Evolutionary conservation across 225 moss, liverwort and hornwort genomes (phyloP).

Genomic region (Physcomitrellopsis africana): DNA sequence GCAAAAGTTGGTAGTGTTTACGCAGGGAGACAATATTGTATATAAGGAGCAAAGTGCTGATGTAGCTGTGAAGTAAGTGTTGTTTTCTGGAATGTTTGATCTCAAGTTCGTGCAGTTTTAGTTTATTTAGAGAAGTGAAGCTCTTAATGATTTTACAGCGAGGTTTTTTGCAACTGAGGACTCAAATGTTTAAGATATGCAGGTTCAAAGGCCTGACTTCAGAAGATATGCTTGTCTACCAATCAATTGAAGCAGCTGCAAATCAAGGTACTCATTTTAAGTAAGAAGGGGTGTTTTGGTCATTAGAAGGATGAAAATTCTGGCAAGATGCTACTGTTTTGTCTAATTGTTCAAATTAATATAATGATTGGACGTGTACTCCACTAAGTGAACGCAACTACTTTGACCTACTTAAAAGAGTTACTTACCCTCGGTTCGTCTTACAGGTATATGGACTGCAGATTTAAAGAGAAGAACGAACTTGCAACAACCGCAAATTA

Average conservation of each 20-base stretch:
- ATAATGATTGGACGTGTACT: constrained; percentile 6
- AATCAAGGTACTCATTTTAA: constrained; percentile 63
- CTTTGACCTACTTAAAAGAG: background rate
- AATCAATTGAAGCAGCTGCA: constrained; percentile 80
- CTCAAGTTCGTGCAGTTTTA: background rate
- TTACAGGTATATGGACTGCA: constrained; percentile 91
- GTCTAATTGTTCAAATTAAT: background rate
- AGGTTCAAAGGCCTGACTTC: constrained; percentile 88
- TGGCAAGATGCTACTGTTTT: constrained; percentile 3
- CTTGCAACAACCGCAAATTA: constrained; percentile 89
- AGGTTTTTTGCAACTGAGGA: background rate
- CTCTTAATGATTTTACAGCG: background rate
- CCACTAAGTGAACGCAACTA: background rate
- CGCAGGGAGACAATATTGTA: constrained; percentile 67
- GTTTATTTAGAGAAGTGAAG: background rate
- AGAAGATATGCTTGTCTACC: constrained; percentile 93
- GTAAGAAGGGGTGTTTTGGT: background rate
- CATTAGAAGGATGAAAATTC: background rate
- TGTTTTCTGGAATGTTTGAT: background rate
- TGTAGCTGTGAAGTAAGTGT: constrained; percentile 73
- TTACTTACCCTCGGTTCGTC: background rate
- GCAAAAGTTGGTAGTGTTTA: constrained; percentile 77
- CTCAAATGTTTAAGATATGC: constrained; percentile 34
- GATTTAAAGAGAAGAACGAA: constrained; percentile 86
- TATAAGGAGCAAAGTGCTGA: constrained; percentile 80